phyloP scores from a whole-genome alignment of 805 yeast genomes.

The Metschnikowia reukaufii region DNA sequence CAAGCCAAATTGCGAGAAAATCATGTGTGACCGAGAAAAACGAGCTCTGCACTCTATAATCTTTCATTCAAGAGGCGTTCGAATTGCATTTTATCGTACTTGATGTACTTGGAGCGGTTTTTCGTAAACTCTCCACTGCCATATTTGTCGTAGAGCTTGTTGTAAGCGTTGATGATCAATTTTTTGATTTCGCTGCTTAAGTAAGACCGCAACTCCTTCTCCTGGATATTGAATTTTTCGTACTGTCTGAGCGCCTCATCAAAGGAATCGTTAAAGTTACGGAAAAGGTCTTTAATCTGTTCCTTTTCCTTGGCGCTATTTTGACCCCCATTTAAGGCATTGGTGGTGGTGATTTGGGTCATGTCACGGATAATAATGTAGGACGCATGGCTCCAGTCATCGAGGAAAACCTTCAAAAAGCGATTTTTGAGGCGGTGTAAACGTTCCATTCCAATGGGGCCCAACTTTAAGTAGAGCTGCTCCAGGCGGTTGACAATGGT shows the following conservation, averaged over 20 bases:
- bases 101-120: conserved; percentile 67
- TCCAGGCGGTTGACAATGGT: conserved; percentile 61
- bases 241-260: conserved; percentile 73
- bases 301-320: conserved; percentile 72
- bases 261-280: conserved; percentile 76
- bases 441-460: conserved; percentile 59
- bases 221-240: conserved; percentile 64
- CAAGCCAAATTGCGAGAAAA: too few relatives aligned
- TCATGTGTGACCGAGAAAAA: too few relatives aligned
- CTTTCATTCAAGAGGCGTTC: conserved; percentile 29
- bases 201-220: conserved; percentile 59
- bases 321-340: conserved; percentile 39
- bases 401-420: conserved; percentile 67
- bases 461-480: conserved; percentile 54
- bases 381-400: conserved; percentile 79
- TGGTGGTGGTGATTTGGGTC: conserved; percentile 61
- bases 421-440: conserved; percentile 69
- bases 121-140: conserved; percentile 69
- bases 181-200: conserved; percentile 69
- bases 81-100: conserved; percentile 53
- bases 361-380: conserved; percentile 71
- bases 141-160: conserved; percentile 79
- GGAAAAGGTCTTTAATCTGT: conserved; percentile 78
- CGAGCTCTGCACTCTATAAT: too few relatives aligned
- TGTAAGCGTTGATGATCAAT: conserved; percentile 79